Base-by-base conservation (phyloP, 202 grass and related monocot species). In the Zizania palustris region DNA sequence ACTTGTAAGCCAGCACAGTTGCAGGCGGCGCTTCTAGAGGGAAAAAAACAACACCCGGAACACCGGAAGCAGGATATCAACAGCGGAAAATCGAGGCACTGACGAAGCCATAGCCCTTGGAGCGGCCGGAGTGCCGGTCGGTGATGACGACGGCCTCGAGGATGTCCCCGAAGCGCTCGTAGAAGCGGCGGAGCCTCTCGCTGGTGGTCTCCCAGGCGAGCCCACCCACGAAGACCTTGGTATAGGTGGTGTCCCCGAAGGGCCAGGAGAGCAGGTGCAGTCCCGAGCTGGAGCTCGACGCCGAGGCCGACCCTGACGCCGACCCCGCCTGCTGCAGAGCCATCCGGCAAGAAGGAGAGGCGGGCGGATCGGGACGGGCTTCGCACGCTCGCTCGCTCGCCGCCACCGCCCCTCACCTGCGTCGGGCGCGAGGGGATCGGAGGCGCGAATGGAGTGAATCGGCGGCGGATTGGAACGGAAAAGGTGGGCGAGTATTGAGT, bases 191-290 rank as follows among this genome's bases (percentile, higher is more conserved):
- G 56, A 97, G 74, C 43, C 74, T 69, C 35, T 91, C 90, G 76
- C 88, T 97, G 74, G 78, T 93, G 60, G 93, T 97, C 79, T 97
- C 93, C 93, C 93, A 97, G n/a, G 93, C 90, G n/a, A 97, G 88
- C 7, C 93, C 93, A 5, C 93, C 93, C 0, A 97, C 90, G 73
- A 97, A 97, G 33, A 97, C 85, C 86, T 97, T 97, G 74, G 93
- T 97, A 83, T 93, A 84, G 57, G 90, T 97, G 51, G 93, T 93
- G 81, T 97, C 90, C 57, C 90, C 90, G 64, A 97, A 93, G 45
- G 85, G 91, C 41, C 88, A 97, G 37, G 83, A 72, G 34, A 80
- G 75, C 15, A 89, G 65, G 79, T 93, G 90, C 77, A 89, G 82
- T 21, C 93, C 93, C 46, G 88, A 97, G 83, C 86, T 93, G 14